A percentile compares a stretch with the other conserved stretches of the same genome.
Conservation (phyloP, 805 yeast genomes). For the Kluyveromyces dobzhanskii region DNA sequence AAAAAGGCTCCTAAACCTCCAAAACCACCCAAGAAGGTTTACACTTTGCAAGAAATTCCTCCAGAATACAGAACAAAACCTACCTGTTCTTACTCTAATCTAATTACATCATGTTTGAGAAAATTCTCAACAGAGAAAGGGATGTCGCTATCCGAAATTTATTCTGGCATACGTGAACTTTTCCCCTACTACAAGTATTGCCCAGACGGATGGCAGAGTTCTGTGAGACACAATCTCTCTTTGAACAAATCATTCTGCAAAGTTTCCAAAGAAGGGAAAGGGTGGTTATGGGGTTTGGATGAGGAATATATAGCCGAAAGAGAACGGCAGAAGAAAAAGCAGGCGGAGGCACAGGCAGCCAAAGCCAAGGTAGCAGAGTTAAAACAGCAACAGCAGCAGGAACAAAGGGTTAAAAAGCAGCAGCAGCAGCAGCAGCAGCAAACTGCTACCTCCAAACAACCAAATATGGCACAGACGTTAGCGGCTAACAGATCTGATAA, state of each 20-base stretch:
- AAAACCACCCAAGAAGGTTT: conserved; percentile 51
- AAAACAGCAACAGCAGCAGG: conserved; percentile 45
- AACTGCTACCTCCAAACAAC: conserved; percentile 20
- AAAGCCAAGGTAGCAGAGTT: conserved; percentile 48
- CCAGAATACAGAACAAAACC: conserved; percentile 83
- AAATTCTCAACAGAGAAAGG: conserved; percentile 61
- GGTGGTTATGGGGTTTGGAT: conserved; percentile 92
- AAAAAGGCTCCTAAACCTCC: conserved; percentile 45
- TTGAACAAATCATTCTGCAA: conserved; percentile 78
- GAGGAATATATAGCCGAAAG: conserved; percentile 76
- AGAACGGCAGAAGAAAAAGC: conserved; percentile 63
- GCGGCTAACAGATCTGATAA: conserved; percentile 26
- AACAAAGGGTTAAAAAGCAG: conserved; percentile 25
- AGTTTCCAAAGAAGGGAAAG: conserved; percentile 80
- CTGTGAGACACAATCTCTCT: conserved; percentile 83
- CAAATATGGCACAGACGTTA: conserved; percentile 27
- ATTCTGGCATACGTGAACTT: conserved; percentile 74
- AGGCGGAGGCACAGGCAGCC: conserved; percentile 56
- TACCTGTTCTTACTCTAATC: conserved; percentile 64
- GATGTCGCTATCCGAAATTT: conserved; percentile 75
- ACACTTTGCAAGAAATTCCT: conserved; percentile 79
- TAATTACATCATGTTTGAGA: conserved; percentile 72
- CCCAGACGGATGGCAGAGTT: conserved; percentile 96
- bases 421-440: conserved; percentile 17
- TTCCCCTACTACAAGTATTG: conserved; percentile 91